phyloP scores from a whole-genome alignment of 768 basidiomycete species.

The Boletales sp. region DNA sequence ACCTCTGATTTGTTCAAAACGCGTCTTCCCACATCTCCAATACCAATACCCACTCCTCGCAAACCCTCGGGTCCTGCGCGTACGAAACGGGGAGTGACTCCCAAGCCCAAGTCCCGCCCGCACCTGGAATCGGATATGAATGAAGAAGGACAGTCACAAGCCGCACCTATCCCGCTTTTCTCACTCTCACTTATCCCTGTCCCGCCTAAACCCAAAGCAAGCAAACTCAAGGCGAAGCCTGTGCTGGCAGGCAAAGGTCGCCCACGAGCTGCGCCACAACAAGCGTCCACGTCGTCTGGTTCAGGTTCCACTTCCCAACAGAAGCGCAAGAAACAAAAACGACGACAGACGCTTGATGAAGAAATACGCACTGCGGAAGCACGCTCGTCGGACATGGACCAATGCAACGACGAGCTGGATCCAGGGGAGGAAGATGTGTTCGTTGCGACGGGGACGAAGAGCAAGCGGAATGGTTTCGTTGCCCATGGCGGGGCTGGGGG shows the following conservation, averaged over 20 bases:
- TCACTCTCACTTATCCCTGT: constrained; percentile 26
- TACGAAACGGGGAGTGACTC: constrained; percentile 32
- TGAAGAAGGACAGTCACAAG: constrained; percentile 20
- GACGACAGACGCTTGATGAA: constrained; percentile 62
- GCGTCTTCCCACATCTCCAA: constrained; percentile 62
- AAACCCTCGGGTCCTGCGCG: constrained; percentile 58
- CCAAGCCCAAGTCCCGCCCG: constrained; percentile 20
- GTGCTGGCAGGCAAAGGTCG: constrained; percentile 16
- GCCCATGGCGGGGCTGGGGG: constrained; percentile 77
- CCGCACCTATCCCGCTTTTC: constrained; percentile 13
- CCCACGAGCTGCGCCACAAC: constrained; percentile 7
- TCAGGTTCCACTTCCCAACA: constrained; percentile 14
- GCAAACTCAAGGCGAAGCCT: constrained; percentile 16
- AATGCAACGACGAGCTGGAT: constrained; percentile 36
- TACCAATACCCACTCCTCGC: constrained; percentile 50
- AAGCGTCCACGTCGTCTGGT: not conserved
- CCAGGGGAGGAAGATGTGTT: constrained; percentile 45
- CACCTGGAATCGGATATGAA: constrained; percentile 20
- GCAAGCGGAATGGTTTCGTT: constrained; percentile 56
- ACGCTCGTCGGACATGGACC: constrained; percentile 28
- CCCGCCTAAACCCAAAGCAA: constrained; percentile 7
- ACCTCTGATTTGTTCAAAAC: constrained; percentile 47
- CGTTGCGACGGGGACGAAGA: constrained; percentile 52
- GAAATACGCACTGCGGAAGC: constrained; percentile 53
- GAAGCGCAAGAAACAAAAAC: constrained; percentile 23